Percentiles rank a stretch among this genome's conserved stretches.
Evolutionary conservation across 2,329 filamentous ascomycete genomes (phyloP).

Genomic region (Alternaria longipes): DNA sequence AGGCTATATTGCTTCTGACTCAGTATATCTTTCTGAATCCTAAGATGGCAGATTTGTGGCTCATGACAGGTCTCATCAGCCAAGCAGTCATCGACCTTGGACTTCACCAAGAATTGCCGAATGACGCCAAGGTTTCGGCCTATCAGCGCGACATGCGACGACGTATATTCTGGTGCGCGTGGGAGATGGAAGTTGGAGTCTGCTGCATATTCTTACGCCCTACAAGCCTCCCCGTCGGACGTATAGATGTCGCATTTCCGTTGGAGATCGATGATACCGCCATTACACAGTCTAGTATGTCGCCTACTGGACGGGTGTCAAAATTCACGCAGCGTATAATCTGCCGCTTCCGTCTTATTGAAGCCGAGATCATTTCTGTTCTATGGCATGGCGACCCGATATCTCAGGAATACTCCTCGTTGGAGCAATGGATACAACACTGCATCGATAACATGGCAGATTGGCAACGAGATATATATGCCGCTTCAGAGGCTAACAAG

Average conservation of each 20-base stretch:
- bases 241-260: slow-evolving; percentile 44
- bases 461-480: slow-evolving; percentile 45
- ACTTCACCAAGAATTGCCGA: slow-evolving; percentile 49
- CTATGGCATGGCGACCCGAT: slow-evolving; percentile 44
- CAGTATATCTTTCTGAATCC: slow-evolving; percentile 51
- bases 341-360: slow-evolving; percentile 46
- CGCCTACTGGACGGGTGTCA: slow-evolving; percentile 39
- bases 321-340: slow-evolving; percentile 49
- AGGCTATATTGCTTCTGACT: slow-evolving; percentile 47
- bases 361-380: slow-evolving; percentile 46
- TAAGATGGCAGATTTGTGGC: slow-evolving; percentile 49
- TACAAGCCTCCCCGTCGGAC: slow-evolving; percentile 41
- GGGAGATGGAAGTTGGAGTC: slow-evolving; percentile 51
- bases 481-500: slow-evolving; percentile 38
- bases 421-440: slow-evolving; percentile 43
- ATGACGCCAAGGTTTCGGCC: slow-evolving; percentile 34
- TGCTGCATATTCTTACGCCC: slow-evolving; percentile 47
- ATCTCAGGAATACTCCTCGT: slow-evolving; percentile 32
- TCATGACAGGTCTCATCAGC: slow-evolving; percentile 49
- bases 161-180: slow-evolving; percentile 50
- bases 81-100: slow-evolving; percentile 50
- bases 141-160: slow-evolving; percentile 51
- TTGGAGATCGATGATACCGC: slow-evolving; percentile 47
- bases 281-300: slow-evolving; percentile 40
- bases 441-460: slow-evolving; percentile 39